Evolutionary conservation across 2,329 filamentous ascomycete species (phyloP).

Genomic region (Colletotrichum agaves): DNA sequence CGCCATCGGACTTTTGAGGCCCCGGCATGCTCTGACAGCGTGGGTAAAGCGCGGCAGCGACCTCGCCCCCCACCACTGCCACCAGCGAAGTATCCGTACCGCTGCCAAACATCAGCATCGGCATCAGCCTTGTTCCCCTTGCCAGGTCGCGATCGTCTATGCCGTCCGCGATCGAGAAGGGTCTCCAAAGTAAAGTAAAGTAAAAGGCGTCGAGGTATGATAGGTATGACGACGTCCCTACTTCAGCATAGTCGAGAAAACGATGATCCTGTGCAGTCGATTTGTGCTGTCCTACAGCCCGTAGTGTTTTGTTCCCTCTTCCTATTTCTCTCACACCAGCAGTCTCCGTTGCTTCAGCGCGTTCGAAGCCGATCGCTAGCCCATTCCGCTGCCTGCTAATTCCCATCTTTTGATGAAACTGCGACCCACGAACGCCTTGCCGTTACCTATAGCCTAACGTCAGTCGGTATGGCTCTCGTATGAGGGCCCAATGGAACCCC

Average conservation of each 20-base stretch:
- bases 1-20: not conserved
- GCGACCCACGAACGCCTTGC: constrained; percentile 12
- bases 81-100: not conserved
- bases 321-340: constrained; percentile 23
- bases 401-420: constrained; percentile 25
- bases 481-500: constrained; percentile 1
- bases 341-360: constrained; percentile 24
- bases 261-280: not conserved
- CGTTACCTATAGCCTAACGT: constrained; percentile 3
- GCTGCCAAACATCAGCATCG: not conserved
- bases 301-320: constrained; percentile 25
- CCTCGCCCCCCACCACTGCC: not conserved
- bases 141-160: constrained; percentile 19
- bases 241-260: not conserved
- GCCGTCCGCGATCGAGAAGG: constrained; percentile 17
- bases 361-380: constrained; percentile 21
- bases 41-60: not conserved
- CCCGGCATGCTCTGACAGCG: not conserved
- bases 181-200: not conserved
- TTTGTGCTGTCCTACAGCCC: not conserved
- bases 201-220: not conserved
- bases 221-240: constrained; percentile 2
- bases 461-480: constrained; percentile 13
- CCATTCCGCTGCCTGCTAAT: constrained; percentile 10
- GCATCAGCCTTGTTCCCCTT: constrained; percentile 23